Base-by-base conservation (phyloP, 2,329 filamentous ascomycete species). In the Ilyonectria robusta region DNA sequence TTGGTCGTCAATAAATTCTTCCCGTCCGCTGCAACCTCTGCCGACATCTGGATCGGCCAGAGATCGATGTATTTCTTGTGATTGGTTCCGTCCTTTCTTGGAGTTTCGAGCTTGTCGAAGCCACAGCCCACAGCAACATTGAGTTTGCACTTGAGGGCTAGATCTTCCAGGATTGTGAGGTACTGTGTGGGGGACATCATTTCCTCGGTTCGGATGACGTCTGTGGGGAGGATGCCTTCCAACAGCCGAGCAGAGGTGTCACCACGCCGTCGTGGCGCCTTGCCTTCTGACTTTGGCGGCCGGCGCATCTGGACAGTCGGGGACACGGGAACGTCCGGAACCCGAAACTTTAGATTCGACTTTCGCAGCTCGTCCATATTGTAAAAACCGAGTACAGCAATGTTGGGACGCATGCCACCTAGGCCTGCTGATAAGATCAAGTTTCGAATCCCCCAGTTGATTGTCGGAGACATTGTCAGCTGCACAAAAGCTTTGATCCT, bases 1-100 rank as follows among this genome's bases (percentile, higher is more conserved):
- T 97, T 97, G 0, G 93, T 96, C 0, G 94, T 97, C 61, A 95
- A 80, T 6, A 96, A 85, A 69, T 86, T 90, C 76, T 89, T 88
- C 1, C 86, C 87, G 70, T 92, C 90, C 1, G 91, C 85, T 1
- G 89, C 88, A 37, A 96, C 88, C 74, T 95, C 93, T 1, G 94
- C 94, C 6, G 94, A 95, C 93, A 97, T 97, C 72, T 97, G 94
- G 59, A 97, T 96, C 0, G 94, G 94, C 94, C 94, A 97, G 5
- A 97, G 82, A 75, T 97, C 94, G 68, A 97, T 93, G 75, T 92
- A 95, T 75, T 90, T 93, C 77, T 95, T 95, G 4, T 83, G 84
- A 59, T 91, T 89, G 19, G 78, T 76, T 4, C 85, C 86, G 44
- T 89, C 84, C 1, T 84, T 79, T 21, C 88, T 85, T 0, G 94